Conservation (phyloP, 2,329 filamentous ascomycete genomes). For the Phyllosticta citribraziliensis region DNA sequence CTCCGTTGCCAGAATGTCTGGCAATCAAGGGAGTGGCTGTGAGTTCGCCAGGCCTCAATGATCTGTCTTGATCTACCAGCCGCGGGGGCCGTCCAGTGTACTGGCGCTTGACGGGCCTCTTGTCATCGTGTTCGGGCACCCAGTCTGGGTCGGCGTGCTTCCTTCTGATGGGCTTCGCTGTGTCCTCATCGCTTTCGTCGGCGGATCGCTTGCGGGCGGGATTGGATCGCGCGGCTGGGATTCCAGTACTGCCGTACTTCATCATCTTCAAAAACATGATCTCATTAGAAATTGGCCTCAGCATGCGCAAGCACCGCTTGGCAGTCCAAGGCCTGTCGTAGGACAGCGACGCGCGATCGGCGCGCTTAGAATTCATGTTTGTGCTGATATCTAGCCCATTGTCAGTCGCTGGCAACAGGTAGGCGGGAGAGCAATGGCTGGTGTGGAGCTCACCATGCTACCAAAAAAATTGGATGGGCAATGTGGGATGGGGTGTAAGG, state of each 20-base stretch:
- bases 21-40: neutral
- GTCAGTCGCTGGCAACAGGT: neutral
- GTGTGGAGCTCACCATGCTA: neutral
- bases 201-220: neutral
- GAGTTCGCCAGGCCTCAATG: conserved; percentile 1
- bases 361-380: neutral
- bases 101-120: conserved; percentile 19
- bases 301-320: conserved; percentile 32
- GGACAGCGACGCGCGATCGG: conserved; percentile 12
- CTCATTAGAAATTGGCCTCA: conserved; percentile 21
- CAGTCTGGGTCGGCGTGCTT: conserved; percentile 21
- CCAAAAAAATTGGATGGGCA: neutral
- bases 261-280: neutral
- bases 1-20: neutral
- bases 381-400: neutral
- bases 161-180: neutral
- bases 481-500: neutral
- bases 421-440: neutral
- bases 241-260: neutral
- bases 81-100: conserved; percentile 20
- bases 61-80: conserved; percentile 11
- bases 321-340: conserved; percentile 28
- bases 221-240: neutral
- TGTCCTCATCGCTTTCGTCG: neutral
- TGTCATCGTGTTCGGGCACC: conserved; percentile 20